These are phyloP conservation scores for Nannochloropsis gaditana DNA, from an alignment of 108 stramenopile species.

Conservation along the genomic window DNA sequence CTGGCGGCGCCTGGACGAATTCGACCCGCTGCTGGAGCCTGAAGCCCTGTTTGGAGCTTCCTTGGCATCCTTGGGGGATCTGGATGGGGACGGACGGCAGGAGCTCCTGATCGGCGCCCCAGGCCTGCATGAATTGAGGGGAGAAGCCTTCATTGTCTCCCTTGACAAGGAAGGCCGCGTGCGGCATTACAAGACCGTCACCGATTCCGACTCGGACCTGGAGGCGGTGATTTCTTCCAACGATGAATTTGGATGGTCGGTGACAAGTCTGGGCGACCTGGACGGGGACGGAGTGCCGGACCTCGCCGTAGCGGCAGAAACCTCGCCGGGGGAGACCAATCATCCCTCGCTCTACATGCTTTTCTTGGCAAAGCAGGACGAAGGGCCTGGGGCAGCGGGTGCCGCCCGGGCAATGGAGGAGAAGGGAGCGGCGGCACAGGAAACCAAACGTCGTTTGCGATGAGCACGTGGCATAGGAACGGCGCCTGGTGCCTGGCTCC, in stretches of 20 bases:
- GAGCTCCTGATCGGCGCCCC: not conserved
- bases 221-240: not conserved
- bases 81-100: constrained; percentile 10
- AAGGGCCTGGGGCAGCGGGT: not conserved
- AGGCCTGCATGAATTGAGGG: not conserved
- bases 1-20: constrained; percentile 1
- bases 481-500: no score
- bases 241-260: constrained; percentile 13
- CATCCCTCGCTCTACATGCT: not conserved
- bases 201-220: not conserved
- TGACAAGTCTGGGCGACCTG: not conserved
- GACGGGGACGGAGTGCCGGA: not conserved
- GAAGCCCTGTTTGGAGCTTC: constrained; percentile 22
- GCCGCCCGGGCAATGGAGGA: not conserved
- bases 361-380: not conserved
- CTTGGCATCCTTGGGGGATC: not conserved
- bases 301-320: not conserved
- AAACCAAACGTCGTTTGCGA: not conserved
- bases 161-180: not conserved
- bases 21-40: not conserved
- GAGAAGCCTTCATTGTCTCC: constrained; percentile 9
- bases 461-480: not conserved
- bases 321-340: not conserved
- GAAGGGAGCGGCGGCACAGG: constrained; percentile 10
- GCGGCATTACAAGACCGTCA: not conserved